Base-by-base conservation (phyloP, 805 yeast genomes). In the Nakazawaea populi region DNA sequence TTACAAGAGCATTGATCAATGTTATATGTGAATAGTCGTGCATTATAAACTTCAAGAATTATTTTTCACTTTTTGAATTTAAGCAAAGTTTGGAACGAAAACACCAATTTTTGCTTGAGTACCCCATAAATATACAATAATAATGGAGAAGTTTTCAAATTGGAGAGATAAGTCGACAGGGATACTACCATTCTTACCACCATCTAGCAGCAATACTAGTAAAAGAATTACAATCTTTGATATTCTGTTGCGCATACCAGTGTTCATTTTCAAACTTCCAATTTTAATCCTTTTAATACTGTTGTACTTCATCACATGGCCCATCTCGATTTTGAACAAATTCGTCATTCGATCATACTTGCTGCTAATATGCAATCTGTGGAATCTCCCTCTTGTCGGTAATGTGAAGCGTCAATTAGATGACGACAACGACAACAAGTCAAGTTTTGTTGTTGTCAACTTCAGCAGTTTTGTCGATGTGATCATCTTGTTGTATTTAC, bases 81-180 rank as follows among this genome's bases (percentile, higher is more conserved):
- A 18, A 18, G 3, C 24, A 18, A 18, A 18, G 24, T 18, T 18
- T 18, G 24, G 24, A 18, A 18, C 24, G 24, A 18, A 18, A 18
- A 18, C 18, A 42, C 31, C 11, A 6, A 40, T 18, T 18, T 18
- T 18, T 18, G 24, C 24, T 18, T 18, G 24, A 18, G 24, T 18
- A 18, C 24, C 24, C 24, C 24, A 18, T 18, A 18, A 18, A 18
- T 40, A 40, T 30, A 35, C 51, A 54, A 43, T 47, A 44, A 32
- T 42, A 35, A 86, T 90, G 96, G 96, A 87, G 68, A 85, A 87
- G 67, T 90, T 80, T 68, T 82, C 94, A 29, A 76, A 77, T 54
- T 89, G 87, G 84, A 77, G 96, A 66, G 97, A 89, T 62, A 87
- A 83, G 55, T 94, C 92, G 4, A 90, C 97, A 1, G 97, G 97